Conservation (phyloP, 2,329 filamentous ascomycete species). For the Metarhizium humberi region DNA sequence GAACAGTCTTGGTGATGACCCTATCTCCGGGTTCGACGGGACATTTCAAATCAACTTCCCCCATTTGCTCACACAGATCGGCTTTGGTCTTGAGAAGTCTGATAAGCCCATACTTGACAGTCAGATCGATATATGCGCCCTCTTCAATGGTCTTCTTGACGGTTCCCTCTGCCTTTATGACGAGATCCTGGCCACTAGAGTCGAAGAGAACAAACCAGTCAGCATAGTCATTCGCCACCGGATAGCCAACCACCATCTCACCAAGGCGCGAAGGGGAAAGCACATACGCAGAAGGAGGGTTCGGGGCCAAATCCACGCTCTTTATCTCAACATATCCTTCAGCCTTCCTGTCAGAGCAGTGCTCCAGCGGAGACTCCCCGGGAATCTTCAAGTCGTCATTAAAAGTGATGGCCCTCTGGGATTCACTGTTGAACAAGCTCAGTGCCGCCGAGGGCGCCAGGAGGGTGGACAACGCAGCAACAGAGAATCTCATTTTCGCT, state of each 20-base stretch:
- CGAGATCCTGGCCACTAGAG: conserved; percentile 63
- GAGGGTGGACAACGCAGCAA: conserved; percentile 36
- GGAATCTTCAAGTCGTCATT: conserved; percentile 56
- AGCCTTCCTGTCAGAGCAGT: conserved; percentile 59
- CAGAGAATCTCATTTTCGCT: conserved; percentile 24
- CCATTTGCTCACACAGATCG: conserved; percentile 82
- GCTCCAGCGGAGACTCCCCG: conserved; percentile 76
- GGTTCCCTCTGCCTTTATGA: conserved; percentile 70
- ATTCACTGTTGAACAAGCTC: conserved; percentile 29
- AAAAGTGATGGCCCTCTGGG: conserved; percentile 27
- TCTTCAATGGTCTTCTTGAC: conserved; percentile 63
- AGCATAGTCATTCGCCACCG: background rate
- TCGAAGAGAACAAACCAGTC: conserved; percentile 14
- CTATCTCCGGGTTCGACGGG: conserved; percentile 74
- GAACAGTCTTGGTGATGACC: conserved; percentile 68
- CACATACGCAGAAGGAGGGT: conserved; percentile 72
- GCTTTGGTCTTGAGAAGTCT: conserved; percentile 71
- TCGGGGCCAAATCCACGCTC: conserved; percentile 71
- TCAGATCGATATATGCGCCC: conserved; percentile 72
- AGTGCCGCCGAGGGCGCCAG: conserved; percentile 34
- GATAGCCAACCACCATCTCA: background rate
- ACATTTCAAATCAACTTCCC: conserved; percentile 81
- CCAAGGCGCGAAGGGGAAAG: background rate
- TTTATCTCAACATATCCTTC: conserved; percentile 68
- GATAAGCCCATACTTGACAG: conserved; percentile 93